These are phyloP conservation scores for Ocimum tenuiflorum DNA, from an alignment of 257 asterid species.

Conservation along the genomic window DNA sequence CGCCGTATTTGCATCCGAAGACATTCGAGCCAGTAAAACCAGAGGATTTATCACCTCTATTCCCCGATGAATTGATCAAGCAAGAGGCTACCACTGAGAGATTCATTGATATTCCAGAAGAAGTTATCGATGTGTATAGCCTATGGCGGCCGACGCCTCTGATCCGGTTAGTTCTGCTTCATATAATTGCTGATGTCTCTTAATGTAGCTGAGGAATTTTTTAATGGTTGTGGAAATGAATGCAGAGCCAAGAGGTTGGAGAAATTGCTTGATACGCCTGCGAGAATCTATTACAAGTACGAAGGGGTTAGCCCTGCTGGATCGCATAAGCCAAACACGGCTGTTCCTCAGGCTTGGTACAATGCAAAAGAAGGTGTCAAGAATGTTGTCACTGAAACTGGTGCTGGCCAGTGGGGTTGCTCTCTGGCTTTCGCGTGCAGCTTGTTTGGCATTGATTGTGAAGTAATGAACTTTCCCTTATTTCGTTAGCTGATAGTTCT, in stretches of 20 bases:
- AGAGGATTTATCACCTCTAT: conserved; percentile 64
- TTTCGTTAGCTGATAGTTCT: neutral
- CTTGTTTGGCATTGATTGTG: conserved; percentile 76
- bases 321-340: conserved; percentile 84
- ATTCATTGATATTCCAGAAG: conserved; percentile 76
- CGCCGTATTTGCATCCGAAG: conserved; percentile 71
- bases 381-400: conserved; percentile 82
- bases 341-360: conserved; percentile 92
- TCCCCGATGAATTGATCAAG: conserved; percentile 72
- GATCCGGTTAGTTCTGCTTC: conserved; percentile 51
- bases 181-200: neutral
- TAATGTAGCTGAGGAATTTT: conserved; percentile 2
- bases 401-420: conserved; percentile 98
- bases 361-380: conserved; percentile 71
- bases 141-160: conserved; percentile 98
- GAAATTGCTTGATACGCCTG: conserved; percentile 79
- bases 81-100: conserved; percentile 56
- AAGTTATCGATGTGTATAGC: conserved; percentile 65
- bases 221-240: conserved; percentile 17
- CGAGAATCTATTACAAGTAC: conserved; percentile 85
- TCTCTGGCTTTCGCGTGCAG: conserved; percentile 77
- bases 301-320: conserved; percentile 99
- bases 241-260: conserved; percentile 89
- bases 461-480: conserved; percentile 33
- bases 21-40: conserved; percentile 66